Evolutionary conservation across 2,329 filamentous ascomycete species (phyloP), one percentile per base, ranked within the genome.

Genomic region (Xylariaceae sp.): DNA sequence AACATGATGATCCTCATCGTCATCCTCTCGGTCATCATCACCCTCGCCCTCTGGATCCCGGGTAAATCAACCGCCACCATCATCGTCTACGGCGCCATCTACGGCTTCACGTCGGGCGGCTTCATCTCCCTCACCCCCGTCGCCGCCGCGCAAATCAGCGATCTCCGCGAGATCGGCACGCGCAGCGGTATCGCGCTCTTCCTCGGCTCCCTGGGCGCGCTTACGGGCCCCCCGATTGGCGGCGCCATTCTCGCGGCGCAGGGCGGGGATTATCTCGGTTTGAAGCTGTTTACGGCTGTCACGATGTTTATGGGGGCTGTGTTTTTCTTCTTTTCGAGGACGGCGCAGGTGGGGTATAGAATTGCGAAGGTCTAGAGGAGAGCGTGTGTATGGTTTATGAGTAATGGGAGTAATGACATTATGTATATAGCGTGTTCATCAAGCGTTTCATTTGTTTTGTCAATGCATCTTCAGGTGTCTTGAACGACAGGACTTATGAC

Each of bases 131-230:
- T 89, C 13, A 74, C 77, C 0, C 85, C 88, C 0, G 80, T 86
- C 0, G 75, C 88, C 11, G 76, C 92, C 18, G 87, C 86, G 1
- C 87, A 91, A 67, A 88, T 91, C 62, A 86, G 83, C 1, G 86
- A 89, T 51, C 81, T 90, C 44, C 77, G 82, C 17, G 80, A 89
- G 70, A 86, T 92, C 39, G 89, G 89, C 11, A 81, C 86, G 1
- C 78, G 88, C 4, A 85, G 81, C 1, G 89, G 89, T 0, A 80
- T 82, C 0, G 78, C 84, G 30, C 89, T 88, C 69, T 80, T 83
- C 13, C 71, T 86, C 51, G 77, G 85, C 58, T 80, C 83, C 1
- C 74, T 91, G 37, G 87, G 85, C 3, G 86, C 84, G 1, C 74
- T 92, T 54, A 84, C 84, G 0, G 86, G 87, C 0, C 84, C 80